A percentile compares a stretch with the other conserved stretches of the same genome.
These are phyloP conservation scores for Hsuehochloa calcarea DNA, from an alignment of 176 grass and related monocot genomes.

Conservation along the genomic window DNA sequence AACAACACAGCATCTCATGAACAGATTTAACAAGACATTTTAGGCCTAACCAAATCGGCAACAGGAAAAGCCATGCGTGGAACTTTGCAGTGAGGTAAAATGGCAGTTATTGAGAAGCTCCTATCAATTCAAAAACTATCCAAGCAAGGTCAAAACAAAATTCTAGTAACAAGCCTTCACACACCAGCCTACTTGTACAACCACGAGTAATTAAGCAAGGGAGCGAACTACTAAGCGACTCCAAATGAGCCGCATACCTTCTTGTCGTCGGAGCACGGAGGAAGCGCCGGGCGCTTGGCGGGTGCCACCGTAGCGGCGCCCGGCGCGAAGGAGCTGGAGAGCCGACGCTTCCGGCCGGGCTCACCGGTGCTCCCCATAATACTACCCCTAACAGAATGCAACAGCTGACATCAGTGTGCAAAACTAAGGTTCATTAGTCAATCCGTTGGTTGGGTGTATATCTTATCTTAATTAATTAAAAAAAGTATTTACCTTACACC, in stretches of 20 bases:
- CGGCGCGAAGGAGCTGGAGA: slow-evolving; percentile 53
- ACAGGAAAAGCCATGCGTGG: background rate
- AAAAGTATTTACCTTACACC: too few relatives aligned
- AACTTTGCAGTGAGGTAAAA: background rate
- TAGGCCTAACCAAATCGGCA: slow-evolving; percentile 5
- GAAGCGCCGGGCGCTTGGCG: slow-evolving; percentile 46
- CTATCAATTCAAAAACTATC: background rate
- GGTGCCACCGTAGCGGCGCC: slow-evolving; percentile 34
- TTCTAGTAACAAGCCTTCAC: background rate
- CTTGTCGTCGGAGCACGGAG: slow-evolving; percentile 61
- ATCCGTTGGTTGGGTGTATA: too few relatives aligned
- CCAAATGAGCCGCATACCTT: slow-evolving; percentile 44
- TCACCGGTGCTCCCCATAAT: slow-evolving; percentile 70
- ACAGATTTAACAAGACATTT: background rate
- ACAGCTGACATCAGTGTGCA: background rate
- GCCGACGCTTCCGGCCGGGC: slow-evolving; percentile 58
- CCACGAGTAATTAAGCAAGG: background rate
- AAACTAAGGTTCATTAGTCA: too few relatives aligned
- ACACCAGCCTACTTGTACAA: background rate
- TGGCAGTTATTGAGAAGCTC: background rate
- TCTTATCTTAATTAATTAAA: too few relatives aligned
- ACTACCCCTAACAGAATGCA: background rate
- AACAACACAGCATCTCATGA: slow-evolving; percentile 3
- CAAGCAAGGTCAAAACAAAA: background rate
- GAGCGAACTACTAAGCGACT: background rate